These are phyloP conservation scores for Botryotinia convoluta DNA, from an alignment of 2,329 filamentous ascomycete genomes.

Conservation along the genomic window DNA sequence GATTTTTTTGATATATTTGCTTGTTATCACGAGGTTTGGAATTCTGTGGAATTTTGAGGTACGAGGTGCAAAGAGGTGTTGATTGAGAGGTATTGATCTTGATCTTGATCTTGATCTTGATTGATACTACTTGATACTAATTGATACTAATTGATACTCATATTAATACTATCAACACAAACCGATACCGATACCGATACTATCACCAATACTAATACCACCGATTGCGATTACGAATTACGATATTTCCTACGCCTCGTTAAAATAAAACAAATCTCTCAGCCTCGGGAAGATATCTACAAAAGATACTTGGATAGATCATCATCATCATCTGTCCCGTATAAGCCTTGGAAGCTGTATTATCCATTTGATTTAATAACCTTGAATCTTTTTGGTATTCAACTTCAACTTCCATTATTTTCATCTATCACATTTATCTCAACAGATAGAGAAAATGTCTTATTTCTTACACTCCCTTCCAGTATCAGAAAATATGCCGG, in stretches of 20 bases:
- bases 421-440: not conserved
- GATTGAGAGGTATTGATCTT: not conserved
- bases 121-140: not conserved
- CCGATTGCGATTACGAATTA: not conserved
- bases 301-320: not conserved
- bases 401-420: not conserved
- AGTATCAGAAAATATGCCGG: slow-evolving; percentile 27
- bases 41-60: not conserved
- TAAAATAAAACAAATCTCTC: not conserved
- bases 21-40: not conserved
- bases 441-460: slow-evolving; percentile 24
- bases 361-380: not conserved
- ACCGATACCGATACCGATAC: not conserved
- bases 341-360: not conserved
- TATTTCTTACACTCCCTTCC: slow-evolving; percentile 23
- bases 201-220: not conserved
- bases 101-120: not conserved
- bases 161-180: not conserved
- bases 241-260: not conserved
- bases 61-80: not conserved
- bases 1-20: not conserved
- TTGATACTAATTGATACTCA: not conserved
- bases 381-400: not conserved
- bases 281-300: not conserved
- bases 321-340: not conserved